A percentile compares a stretch with the other conserved stretches of the same genome.
Conservation (phyloP, 2,329 filamentous ascomycete species). For the Alternaria sp. region DNA sequence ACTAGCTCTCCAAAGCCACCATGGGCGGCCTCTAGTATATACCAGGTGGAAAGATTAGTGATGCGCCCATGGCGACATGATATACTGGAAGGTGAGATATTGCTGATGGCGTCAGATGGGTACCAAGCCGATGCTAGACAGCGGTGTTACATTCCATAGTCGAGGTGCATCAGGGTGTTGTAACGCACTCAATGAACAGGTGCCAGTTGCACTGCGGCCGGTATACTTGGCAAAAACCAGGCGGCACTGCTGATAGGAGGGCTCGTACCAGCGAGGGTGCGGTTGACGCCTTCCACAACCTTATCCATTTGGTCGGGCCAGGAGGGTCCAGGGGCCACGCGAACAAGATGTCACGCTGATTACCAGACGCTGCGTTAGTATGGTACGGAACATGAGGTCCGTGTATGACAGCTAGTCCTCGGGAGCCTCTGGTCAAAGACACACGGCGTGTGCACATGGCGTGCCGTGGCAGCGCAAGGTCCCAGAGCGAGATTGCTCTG, state of each 20-base stretch:
- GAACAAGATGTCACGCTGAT: conserved; percentile 22
- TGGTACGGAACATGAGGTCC: conserved; percentile 32
- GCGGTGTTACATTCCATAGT: conserved; percentile 34
- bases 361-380: conserved; percentile 21
- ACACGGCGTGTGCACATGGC: conserved; percentile 8
- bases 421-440: conserved; percentile 19
- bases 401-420: conserved; percentile 32
- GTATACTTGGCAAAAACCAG: conserved; percentile 11
- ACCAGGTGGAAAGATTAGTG: conserved; percentile 20
- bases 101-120: conserved; percentile 11
- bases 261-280: conserved; percentile 24
- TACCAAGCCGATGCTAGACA: conserved; percentile 15
- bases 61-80: conserved; percentile 3
- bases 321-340: conserved; percentile 40
- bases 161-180: conserved; percentile 26
- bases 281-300: conserved; percentile 40
- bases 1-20: not conserved
- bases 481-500: conserved; percentile 16
- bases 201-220: conserved; percentile 26
- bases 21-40: not conserved
- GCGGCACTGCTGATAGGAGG: conserved; percentile 12
- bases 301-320: conserved; percentile 45
- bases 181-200: conserved; percentile 37
- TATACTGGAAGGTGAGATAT: not conserved
- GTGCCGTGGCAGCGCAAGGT: conserved; percentile 1